A percentile compares a stretch with the other conserved stretches of the same genome.
Conservation (phyloP, 768 basidiomycete species). For the Cystofilobasidium capitatum region DNA sequence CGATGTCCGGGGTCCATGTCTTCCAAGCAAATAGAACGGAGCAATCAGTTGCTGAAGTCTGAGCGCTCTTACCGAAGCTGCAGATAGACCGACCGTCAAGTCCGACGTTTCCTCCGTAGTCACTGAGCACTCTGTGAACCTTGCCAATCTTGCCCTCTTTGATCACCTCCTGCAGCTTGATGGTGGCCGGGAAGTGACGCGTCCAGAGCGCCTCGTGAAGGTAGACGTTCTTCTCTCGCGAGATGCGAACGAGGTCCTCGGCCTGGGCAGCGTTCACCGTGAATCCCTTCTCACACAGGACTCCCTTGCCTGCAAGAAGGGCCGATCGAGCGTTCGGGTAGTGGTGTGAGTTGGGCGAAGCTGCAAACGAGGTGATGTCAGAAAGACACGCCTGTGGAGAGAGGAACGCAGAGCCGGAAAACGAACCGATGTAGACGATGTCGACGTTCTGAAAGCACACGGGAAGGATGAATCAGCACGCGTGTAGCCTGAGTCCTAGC, state of each 20-base stretch:
- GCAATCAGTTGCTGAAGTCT: background rate
- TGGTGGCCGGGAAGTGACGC: slow-evolving; percentile 8
- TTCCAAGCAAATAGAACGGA: background rate
- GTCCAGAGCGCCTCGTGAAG: slow-evolving; percentile 61
- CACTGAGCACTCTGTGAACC: slow-evolving; percentile 9
- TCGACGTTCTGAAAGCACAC: slow-evolving; percentile 38
- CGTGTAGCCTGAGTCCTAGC: too few species aligned
- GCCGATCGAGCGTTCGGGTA: slow-evolving; percentile 66
- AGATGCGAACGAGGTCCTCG: slow-evolving; percentile 59
- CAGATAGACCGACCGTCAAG: background rate
- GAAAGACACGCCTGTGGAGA: background rate
- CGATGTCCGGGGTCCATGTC: slow-evolving; percentile 15
- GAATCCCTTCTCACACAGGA: slow-evolving; percentile 81
- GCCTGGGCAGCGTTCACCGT: slow-evolving; percentile 69
- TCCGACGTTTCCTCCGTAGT: slow-evolving; percentile 6
- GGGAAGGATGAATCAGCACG: slow-evolving; percentile 40
- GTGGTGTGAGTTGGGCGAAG: slow-evolving; percentile 77
- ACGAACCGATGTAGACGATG: slow-evolving; percentile 61
- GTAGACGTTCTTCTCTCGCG: slow-evolving; percentile 69
- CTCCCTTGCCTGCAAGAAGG: slow-evolving; percentile 68
- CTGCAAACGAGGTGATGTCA: slow-evolving; percentile 37
- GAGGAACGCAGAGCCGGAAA: background rate
- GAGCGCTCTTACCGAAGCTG: background rate
- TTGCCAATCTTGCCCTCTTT: slow-evolving; percentile 14
- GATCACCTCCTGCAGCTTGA: slow-evolving; percentile 16